phyloP scores from a whole-genome alignment of 345 rosid genomes.

The Sisymbrium altissimum region DNA sequence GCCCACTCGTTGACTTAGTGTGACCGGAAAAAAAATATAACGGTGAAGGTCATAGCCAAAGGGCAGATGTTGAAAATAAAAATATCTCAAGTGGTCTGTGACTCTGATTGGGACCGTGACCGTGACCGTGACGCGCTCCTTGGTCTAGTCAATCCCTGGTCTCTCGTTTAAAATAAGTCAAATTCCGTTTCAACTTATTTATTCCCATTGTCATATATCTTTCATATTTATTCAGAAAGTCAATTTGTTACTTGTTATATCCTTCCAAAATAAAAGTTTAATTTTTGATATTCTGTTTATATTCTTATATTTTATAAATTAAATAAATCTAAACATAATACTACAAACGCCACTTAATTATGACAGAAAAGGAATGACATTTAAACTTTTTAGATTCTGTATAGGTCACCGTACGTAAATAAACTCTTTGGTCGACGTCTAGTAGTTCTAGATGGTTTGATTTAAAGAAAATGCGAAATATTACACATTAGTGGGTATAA shows the following conservation, averaged over 20 bases:
- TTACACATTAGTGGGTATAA: background rate
- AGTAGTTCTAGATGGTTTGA: background rate
- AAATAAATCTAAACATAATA: background rate
- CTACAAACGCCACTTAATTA: background rate
- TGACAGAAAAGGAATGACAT: background rate
- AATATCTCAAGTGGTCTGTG: constrained; percentile 15
- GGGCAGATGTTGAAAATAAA: background rate
- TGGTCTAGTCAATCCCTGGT: constrained; percentile 13
- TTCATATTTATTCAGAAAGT: background rate
- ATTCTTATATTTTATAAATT: background rate
- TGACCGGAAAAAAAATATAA: constrained; percentile 4
- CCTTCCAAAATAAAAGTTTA: background rate
- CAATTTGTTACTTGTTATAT: constrained; percentile 3
- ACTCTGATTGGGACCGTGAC: constrained; percentile 23
- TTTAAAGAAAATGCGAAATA: background rate
- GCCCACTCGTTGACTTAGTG: constrained; percentile 37
- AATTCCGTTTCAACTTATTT: constrained; percentile 21
- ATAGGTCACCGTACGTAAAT: too few species aligned
- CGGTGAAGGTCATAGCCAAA: constrained; percentile 31
- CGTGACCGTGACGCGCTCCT: constrained; percentile 4
- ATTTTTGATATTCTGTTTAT: background rate
- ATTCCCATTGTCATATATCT: too few species aligned
- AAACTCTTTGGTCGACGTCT: too few species aligned
- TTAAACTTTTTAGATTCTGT: background rate
- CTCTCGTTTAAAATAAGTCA: constrained; percentile 35